Conservation (phyloP, 139 green algal genomes). For the Chlamydomonas eustigma region DNA sequence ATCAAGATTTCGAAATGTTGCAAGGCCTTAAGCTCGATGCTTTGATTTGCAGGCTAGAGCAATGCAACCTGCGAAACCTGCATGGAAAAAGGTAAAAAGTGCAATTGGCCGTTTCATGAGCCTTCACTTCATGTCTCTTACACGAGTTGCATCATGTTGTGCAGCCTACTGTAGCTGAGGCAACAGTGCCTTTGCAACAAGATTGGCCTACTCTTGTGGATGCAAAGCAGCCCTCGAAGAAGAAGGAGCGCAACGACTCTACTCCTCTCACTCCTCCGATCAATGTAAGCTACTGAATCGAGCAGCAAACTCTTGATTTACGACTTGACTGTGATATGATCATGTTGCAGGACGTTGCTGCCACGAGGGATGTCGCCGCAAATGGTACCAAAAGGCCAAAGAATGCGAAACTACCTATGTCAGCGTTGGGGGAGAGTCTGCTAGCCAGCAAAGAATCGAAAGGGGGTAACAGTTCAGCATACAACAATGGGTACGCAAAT, state of each 20-base stretch:
- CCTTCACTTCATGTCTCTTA: slow-evolving; percentile 2
- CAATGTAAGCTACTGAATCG: no score
- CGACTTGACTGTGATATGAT: no score
- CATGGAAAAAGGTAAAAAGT: slow-evolving; percentile 61
- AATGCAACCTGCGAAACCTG: slow-evolving; percentile 52
- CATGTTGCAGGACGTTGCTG: no score
- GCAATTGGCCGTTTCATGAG: background rate
- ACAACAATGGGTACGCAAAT: slow-evolving; percentile 4
- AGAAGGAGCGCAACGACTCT: slow-evolving; percentile 42
- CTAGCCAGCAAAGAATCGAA: slow-evolving; percentile 4
- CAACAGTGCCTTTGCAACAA: slow-evolving; percentile 5
- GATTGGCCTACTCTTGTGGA: slow-evolving; percentile 77
- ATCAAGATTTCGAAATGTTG: no score
- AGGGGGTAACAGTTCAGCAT: background rate
- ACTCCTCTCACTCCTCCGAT: background rate
- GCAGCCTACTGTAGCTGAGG: background rate
- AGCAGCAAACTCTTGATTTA: no score
- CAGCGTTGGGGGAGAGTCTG: slow-evolving; percentile 27
- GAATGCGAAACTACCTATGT: slow-evolving; percentile 30
- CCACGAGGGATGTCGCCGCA: background rate
- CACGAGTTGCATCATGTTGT: background rate
- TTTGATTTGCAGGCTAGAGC: background rate
- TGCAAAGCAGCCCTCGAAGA: slow-evolving; percentile 66
- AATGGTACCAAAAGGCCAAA: slow-evolving; percentile 24
- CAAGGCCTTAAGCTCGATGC: no score